Evolutionary conservation across 2,329 filamentous ascomycete species (phyloP), one percentile per base, ranked within the genome.

Genomic region (Fusarium tricinctum): DNA sequence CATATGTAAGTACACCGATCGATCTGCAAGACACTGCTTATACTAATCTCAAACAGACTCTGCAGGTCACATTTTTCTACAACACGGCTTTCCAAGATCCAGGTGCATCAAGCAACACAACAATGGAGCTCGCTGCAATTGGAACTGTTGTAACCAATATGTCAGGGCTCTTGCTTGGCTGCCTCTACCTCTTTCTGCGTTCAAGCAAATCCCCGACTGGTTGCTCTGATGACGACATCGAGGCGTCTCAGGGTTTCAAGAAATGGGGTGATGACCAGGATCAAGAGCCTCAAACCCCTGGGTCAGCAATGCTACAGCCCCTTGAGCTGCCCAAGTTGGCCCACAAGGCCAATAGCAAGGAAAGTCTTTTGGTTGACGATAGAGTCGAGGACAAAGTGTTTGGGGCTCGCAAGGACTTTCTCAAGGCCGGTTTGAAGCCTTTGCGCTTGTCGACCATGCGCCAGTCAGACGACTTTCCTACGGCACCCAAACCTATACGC

Each of bases 181-280:
- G 88, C 17, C 82, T 92, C 23, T 89, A 92, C 70, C 80, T 92
- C 10, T 90, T 91, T 70, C 81, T 92, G 49, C 86, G 90, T 67
- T 88, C 89, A 5, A 90, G 88, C 67, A 86, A 84, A 15, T 82
- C 85, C 14, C 86, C 86, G 26, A 87, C 89, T 50, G 84, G 78
- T 56, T 79, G 81, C 70, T 80, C 81, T 48, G 80, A 82, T 78
- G 58, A 60, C 22, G 51, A 61, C 20, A 66, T 53, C 23, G 58
- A 46, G 46, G 52, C 48, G 22, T 38, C 42, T 28, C 61, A 48
- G 32, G 43, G 44, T n/a, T 66, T 58, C 62, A 72, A 63, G 63
- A 66, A 51, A 66, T 66, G 56, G 58, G 51, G 51, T 45, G 67
- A 53, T 45, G 67, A 22, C 48, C 61, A 58, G 42, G 62, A 50